A percentile compares a stretch with the other conserved stretches of the same genome.
Evolutionary conservation across 768 basidiomycete species (phyloP).

Genomic region (Plicaturopsis crispa): DNA sequence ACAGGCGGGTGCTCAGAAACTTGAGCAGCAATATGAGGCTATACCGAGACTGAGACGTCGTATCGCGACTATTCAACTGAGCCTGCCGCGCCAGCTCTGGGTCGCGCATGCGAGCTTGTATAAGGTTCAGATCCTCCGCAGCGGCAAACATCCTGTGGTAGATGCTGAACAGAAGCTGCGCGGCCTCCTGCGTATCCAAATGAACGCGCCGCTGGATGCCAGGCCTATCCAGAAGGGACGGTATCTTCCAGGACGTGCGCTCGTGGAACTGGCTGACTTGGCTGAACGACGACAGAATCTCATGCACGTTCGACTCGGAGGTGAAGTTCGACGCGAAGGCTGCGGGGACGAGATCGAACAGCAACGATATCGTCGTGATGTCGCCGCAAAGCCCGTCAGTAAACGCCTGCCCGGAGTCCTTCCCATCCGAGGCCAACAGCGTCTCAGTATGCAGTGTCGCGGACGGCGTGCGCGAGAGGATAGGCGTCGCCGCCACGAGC

Average conservation of each 20-base stretch:
- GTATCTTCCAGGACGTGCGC: slow-evolving; percentile 30
- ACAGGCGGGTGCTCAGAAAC: too few relatives aligned
- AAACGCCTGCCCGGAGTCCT: slow-evolving; percentile 24
- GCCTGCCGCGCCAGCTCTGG: slow-evolving; percentile 20
- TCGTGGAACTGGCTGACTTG: slow-evolving; percentile 26
- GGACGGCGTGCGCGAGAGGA: slow-evolving; percentile 22
- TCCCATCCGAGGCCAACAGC: slow-evolving; percentile 19
- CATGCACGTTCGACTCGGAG: slow-evolving; percentile 32
- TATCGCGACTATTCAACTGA: too few relatives aligned
- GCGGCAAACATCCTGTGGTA: slow-evolving; percentile 26
- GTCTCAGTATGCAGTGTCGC: slow-evolving; percentile 35
- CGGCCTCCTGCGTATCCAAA: slow-evolving; percentile 8
- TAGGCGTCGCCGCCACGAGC: slow-evolving; percentile 27
- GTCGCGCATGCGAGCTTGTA: slow-evolving; percentile 21
- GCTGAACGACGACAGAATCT: slow-evolving; percentile 16
- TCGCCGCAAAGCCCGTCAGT: slow-evolving; percentile 26
- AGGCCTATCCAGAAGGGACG: slow-evolving; percentile 25
- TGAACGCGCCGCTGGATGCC: slow-evolving; percentile 23
- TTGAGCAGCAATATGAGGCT: too few relatives aligned
- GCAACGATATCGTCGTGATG: slow-evolving; percentile 29
- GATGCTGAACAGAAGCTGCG: slow-evolving; percentile 21
- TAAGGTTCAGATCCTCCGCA: slow-evolving; percentile 22
- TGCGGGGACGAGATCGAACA: slow-evolving; percentile 34
- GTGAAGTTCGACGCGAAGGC: slow-evolving; percentile 33
- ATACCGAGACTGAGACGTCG: too few relatives aligned